Conservation (phyloP, 192 early-diverging fungal genomes). For the Coemansia sp. region DNA sequence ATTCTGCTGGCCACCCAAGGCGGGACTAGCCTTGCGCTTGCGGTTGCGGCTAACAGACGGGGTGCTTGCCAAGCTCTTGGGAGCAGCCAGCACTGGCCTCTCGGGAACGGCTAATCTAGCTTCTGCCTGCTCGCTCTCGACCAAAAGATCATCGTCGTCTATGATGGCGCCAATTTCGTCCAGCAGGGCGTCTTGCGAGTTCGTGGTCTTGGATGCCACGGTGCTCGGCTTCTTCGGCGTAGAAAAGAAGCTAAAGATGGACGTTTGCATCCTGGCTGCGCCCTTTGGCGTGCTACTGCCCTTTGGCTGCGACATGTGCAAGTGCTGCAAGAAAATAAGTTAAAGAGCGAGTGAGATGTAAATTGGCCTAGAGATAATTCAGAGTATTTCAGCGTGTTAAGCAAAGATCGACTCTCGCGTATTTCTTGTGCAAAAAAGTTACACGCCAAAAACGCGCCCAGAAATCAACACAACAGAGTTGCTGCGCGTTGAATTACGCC, state of each 20-base stretch:
- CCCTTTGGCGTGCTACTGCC: constrained; percentile 39
- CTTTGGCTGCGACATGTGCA: constrained; percentile 22
- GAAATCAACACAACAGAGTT: background rate
- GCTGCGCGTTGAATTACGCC: constrained; percentile 1
- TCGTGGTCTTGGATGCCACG: background rate
- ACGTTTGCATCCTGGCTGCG: constrained; percentile 33
- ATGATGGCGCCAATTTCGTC: constrained; percentile 18
- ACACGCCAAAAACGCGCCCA: background rate
- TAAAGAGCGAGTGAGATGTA: background rate
- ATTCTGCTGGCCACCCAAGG: background rate
- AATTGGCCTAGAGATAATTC: too few species aligned
- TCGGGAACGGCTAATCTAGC: background rate
- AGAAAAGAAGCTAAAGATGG: constrained; percentile 48
- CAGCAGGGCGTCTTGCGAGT: constrained; percentile 51
- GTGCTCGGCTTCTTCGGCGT: constrained; percentile 24
- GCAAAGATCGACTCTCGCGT: too few species aligned
- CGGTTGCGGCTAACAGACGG: constrained; percentile 8
- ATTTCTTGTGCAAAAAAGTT: too few species aligned
- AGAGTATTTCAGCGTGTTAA: too few species aligned
- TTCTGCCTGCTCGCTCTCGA: constrained; percentile 32
- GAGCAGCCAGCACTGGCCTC: background rate
- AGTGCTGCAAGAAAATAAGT: background rate
- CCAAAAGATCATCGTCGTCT: constrained; percentile 38
- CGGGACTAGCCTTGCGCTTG: constrained; percentile 22
- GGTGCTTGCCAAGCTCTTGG: background rate